Percentiles rank a stretch among this genome's conserved stretches.
phyloP scores from a whole-genome alignment of 2,329 filamentous ascomycete species.

The Aspergillus aculeatinus region DNA sequence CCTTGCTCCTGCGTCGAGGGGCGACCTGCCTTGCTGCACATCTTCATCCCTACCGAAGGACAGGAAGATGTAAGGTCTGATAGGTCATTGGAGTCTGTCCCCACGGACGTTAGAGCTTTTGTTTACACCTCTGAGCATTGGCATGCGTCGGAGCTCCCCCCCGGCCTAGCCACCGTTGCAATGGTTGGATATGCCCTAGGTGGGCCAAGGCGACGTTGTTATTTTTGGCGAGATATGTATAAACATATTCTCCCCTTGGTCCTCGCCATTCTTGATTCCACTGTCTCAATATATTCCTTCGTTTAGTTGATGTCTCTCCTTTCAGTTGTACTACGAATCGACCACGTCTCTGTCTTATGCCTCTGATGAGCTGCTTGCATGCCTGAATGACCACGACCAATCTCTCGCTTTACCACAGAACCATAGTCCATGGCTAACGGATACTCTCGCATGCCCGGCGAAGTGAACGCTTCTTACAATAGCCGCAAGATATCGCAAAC shows the following conservation, averaged over 20 bases:
- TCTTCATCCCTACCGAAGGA: conserved; percentile 36
- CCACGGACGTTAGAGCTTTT: conserved; percentile 28
- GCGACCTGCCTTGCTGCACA: conserved; percentile 26
- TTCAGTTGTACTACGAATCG: conserved; percentile 13
- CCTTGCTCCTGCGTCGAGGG: conserved; percentile 35
- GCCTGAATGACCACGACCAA: conserved; percentile 8
- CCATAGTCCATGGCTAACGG: conserved; percentile 41
- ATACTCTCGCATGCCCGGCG: conserved; percentile 33
- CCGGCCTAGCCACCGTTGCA: conserved; percentile 31
- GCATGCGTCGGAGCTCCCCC: conserved; percentile 34
- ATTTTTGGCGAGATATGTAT: conserved; percentile 33
- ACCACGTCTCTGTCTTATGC: conserved; percentile 10
- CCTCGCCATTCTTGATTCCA: conserved; percentile 21
- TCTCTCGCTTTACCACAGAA: conserved; percentile 17
- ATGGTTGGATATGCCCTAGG: conserved; percentile 12
- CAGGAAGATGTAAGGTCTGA: conserved; percentile 40
- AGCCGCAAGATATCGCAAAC: conserved; percentile 34
- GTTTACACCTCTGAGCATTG: conserved; percentile 40
- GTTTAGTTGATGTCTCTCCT: conserved; percentile 6
- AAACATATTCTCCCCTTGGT: conserved; percentile 35
- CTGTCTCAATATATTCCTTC: conserved; percentile 8
- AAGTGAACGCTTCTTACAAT: conserved; percentile 33
- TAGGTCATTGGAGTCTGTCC: conserved; percentile 38
- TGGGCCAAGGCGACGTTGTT: conserved; percentile 11
- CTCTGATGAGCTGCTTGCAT: conserved; percentile 14